Base-by-base conservation (phyloP, 495 filamentous ascomycete genomes). In the Tetracladium marchalianum region DNA sequence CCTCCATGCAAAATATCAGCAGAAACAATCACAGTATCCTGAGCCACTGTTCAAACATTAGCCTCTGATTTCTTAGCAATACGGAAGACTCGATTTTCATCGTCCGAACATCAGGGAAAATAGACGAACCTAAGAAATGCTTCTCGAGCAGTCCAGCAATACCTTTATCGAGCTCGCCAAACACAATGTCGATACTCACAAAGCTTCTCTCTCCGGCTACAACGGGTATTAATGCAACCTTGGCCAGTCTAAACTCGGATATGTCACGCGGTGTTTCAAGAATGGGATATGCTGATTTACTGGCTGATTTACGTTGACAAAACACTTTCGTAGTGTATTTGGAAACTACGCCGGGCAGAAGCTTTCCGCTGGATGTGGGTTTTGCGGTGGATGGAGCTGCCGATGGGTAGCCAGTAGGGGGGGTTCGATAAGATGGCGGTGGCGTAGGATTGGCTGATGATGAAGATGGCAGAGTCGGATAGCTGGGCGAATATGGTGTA, bases 111-210 rank as follows among this genome's bases (percentile, higher is more conserved):
- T n/a, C n/a, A n/a, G n/a, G n/a, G n/a, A 24, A 11, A 18, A 10
- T 6, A 17, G 4, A 47, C 44, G 18, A 22, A 47, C 45, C 33
- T 15, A 41, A 33, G 41, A 40, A 47, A 22, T 47, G 45, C 22
- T 47, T 47, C 18, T 47, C 45, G 12, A 47, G 27, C 7, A 47
- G 19, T 5, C 24, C 19, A 13, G 45, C 35, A 17, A 41, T 17
- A 11, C n/a, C 37, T 33, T 47, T 41, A 33, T 47, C 45, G 5
- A 41, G n/a, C 45, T 47, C 39, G 1, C 45, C 45, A 47, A 47
- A 47, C 8, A 47, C 45, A 6, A 47, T 19, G 17, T 47, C 45
- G 11, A 47, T 13, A 15, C 22, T 33, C 36, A 41, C 45, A 47
- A 47, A 47, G 10, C 37, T 24, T 12, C 36, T 22, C 31, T 47